Base-by-base conservation (phyloP, 129 eudicot species). In the Glebionis coronaria region DNA sequence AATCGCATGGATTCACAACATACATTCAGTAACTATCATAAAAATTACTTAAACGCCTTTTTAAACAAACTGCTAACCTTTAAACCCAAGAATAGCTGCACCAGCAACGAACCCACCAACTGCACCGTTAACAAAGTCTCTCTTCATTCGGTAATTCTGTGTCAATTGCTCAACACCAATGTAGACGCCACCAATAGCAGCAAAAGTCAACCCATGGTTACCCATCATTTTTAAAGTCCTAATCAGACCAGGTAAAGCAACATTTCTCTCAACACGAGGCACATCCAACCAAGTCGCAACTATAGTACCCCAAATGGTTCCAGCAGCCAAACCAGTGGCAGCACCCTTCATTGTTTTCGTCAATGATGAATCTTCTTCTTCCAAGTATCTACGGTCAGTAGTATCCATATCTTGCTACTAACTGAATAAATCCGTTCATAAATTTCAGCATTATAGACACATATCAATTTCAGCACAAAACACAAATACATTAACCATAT, bases 241-340 rank as follows among this genome's bases (percentile, higher is more conserved):
- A 9, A 93, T 67, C 27, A 93, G 65, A 40, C 98, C 98, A 7
- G 95, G 98, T 62, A 86, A 77, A 28, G 98, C 98, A 58, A 93
- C 92, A 15, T 64, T 82, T 75, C 95, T 86, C 79, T 93, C 98
- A 42, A 93, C 95, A 80, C 98, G 98, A 70, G 96, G 96, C 49
- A 92, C 98, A 58, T 93, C 98, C 47, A 84, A 76, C 98, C 96
- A 88, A 3, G 98, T 88, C 51, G 98, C 98, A 61, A 93, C 95
- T 69, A 93, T 51, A 58, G 95, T 84, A 63, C 98, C 98, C 85
- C 84, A 93, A 51, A 93, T 78, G 21, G 98, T 93, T n/a, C 98
- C 98, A 18, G 91, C 92, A 29, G 76, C 92, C 9, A 93, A 63
- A 61, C 98, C 98, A 21, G 81, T 6, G 10, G 92, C 81, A 40